phyloP scores from a whole-genome alignment of 106 monocot species.

The Apostasia shenzhenica region DNA sequence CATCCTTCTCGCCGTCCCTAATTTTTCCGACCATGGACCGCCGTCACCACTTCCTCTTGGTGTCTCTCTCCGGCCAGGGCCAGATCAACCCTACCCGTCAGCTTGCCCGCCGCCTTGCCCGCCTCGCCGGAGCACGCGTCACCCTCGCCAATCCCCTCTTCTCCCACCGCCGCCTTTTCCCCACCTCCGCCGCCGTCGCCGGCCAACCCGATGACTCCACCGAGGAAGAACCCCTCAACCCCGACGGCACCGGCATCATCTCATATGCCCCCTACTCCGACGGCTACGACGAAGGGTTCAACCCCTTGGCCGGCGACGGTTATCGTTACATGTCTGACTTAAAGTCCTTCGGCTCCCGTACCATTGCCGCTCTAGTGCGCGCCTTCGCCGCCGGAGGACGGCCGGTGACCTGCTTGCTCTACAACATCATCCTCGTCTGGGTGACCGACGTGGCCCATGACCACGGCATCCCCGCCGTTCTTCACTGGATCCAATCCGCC shows the following conservation, averaged over 20 bases:
- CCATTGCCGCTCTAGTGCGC: slow-evolving; percentile 17
- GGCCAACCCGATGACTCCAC: background rate
- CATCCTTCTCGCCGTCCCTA: background rate
- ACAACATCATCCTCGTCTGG: slow-evolving; percentile 33
- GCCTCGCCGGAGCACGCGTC: background rate
- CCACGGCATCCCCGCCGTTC: slow-evolving; percentile 23
- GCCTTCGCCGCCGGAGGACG: slow-evolving; percentile 10
- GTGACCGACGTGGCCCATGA: slow-evolving; percentile 27
- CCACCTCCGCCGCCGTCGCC: background rate
- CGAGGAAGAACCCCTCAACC: background rate
- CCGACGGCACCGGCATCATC: slow-evolving; percentile 11
- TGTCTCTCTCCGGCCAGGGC: background rate
- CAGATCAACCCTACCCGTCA: slow-evolving; percentile 8
- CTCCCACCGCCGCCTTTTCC: slow-evolving; percentile 1
- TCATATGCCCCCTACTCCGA: slow-evolving; percentile 47
- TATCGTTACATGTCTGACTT: slow-evolving; percentile 4
- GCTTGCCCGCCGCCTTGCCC: slow-evolving; percentile 11
- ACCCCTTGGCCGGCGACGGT: background rate
- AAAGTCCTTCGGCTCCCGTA: slow-evolving; percentile 7
- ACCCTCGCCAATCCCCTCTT: slow-evolving; percentile 8
- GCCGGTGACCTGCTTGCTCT: slow-evolving; percentile 34
- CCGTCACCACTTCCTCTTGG: background rate
- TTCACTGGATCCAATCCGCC: slow-evolving; percentile 71
- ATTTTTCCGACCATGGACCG: background rate
- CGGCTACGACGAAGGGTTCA: slow-evolving; percentile 42